These are phyloP conservation scores for Colletotrichum orbiculare DNA, from an alignment of 2,329 filamentous ascomycete genomes.

Conservation along the genomic window DNA sequence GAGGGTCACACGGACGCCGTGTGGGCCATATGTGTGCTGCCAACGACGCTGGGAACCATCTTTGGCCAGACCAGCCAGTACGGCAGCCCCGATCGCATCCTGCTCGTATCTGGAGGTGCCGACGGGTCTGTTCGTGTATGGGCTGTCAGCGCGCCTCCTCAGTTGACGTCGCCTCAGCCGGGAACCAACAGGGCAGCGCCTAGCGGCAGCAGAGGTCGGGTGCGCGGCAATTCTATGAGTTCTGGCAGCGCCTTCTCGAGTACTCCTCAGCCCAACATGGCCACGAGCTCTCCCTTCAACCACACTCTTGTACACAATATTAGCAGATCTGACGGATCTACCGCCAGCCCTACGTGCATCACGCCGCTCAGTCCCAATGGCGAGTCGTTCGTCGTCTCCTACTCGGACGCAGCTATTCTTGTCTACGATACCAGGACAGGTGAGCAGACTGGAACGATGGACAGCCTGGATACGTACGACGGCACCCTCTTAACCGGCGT, in stretches of 20 bases:
- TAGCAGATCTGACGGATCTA: conserved; percentile 70
- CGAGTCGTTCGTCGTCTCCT: conserved; percentile 92
- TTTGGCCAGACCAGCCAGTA: conserved; percentile 82
- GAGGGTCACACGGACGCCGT: conserved; percentile 96
- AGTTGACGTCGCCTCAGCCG: conserved; percentile 82
- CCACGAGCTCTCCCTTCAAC: conserved; percentile 86
- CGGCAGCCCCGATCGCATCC: conserved; percentile 84
- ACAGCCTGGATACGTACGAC: conserved; percentile 93
- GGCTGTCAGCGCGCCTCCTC: conserved; percentile 92
- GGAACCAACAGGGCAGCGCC: conserved; percentile 68
- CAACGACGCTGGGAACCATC: conserved; percentile 81
- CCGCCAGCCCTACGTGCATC: conserved; percentile 89
- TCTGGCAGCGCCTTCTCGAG: conserved; percentile 93
- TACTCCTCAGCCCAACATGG: conserved; percentile 88
- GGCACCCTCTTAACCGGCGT: conserved; percentile 82
- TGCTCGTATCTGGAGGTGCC: conserved; percentile 91
- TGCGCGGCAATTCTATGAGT: conserved; percentile 91
- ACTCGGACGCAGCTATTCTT: conserved; percentile 88
- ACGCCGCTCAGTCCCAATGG: conserved; percentile 85
- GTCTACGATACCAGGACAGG: conserved; percentile 93
- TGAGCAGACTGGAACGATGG: conserved; percentile 93
- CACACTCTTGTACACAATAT: conserved; percentile 92
- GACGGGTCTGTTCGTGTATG: conserved; percentile 94
- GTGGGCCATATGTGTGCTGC: conserved; percentile 94
- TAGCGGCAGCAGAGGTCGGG: conserved; percentile 73